Evolutionary conservation across 768 basidiomycete species (phyloP).

Genomic region (Xanthoconium stramineum): DNA sequence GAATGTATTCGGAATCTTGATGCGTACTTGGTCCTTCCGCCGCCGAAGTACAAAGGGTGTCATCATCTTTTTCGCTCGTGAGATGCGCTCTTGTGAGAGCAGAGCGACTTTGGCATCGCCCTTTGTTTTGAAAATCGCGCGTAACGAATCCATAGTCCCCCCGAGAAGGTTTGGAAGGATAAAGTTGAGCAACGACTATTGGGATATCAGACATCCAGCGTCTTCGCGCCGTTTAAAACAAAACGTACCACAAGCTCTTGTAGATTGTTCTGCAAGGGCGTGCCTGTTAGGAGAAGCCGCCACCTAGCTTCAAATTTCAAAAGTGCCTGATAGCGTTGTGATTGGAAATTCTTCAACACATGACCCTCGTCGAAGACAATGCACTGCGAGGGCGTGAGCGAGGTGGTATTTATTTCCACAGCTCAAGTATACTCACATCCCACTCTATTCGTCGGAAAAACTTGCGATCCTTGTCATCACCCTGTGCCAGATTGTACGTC

Average conservation of each 20-base stretch:
- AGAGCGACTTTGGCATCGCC: constrained; percentile 87
- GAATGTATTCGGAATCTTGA: background rate
- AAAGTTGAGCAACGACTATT: constrained; percentile 94
- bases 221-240: constrained; percentile 1
- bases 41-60: constrained; percentile 97
- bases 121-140: constrained; percentile 95
- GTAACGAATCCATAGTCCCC: constrained; percentile 70
- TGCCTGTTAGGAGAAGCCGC: constrained; percentile 92
- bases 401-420: background rate
- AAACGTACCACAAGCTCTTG: constrained; percentile 82
- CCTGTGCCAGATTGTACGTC: constrained; percentile 92
- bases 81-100: constrained; percentile 89
- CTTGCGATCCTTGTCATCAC: constrained; percentile 82
- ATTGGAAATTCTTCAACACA: constrained; percentile 94
- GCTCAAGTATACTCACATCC: constrained; percentile 62
- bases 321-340: constrained; percentile 90
- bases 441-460: constrained; percentile 90
- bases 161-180: constrained; percentile 90
- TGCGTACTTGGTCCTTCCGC: constrained; percentile 83
- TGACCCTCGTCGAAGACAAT: constrained; percentile 98
- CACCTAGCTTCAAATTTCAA: constrained; percentile 83
- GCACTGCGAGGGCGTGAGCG: constrained; percentile 46
- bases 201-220: constrained; percentile 3
- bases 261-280: constrained; percentile 89
- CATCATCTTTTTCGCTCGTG: constrained; percentile 98